Conservation (phyloP, 106 monocot species). For the Acorus calamus region DNA sequence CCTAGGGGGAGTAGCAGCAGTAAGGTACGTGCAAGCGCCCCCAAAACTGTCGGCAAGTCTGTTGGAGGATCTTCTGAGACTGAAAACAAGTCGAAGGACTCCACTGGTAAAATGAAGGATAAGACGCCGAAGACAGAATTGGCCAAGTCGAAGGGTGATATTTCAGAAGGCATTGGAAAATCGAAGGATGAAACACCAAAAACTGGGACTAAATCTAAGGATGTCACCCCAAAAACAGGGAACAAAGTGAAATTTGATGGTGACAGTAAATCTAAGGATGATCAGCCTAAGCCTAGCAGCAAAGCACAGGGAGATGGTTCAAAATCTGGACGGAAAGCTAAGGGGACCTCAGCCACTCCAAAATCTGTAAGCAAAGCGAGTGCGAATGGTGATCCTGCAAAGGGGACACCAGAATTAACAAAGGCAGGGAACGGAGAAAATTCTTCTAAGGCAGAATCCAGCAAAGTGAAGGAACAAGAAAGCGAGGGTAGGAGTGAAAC, state of each 20-base stretch:
- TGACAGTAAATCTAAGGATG: neutral
- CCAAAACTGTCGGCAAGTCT: neutral
- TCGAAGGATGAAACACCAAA: conserved; percentile 1
- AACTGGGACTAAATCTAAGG: neutral
- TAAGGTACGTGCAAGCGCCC: neutral
- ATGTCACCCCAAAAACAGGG: neutral
- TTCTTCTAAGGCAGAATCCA: neutral
- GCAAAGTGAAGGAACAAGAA: conserved; percentile 1
- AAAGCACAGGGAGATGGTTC: neutral
- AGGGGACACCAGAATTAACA: conserved; percentile 2
- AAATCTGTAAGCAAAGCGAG: neutral
- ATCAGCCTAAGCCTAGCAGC: neutral
- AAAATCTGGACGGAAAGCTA: neutral
- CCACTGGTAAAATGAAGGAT: no score
- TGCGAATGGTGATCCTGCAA: conserved; percentile 3
- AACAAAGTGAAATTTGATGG: neutral
- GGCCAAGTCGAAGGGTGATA: conserved; percentile 3
- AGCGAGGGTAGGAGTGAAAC: conserved; percentile 6
- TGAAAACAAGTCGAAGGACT: no score
- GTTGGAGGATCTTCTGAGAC: no score
- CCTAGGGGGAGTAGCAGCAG: neutral
- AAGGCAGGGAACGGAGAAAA: neutral
- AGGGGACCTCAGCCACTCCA: neutral
- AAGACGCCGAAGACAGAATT: neutral
- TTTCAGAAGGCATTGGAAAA: neutral